Evolutionary conservation across 2,329 filamentous ascomycete genomes (phyloP), one percentile per base, ranked within the genome.

Genomic region (Chaetothyriales sp.): DNA sequence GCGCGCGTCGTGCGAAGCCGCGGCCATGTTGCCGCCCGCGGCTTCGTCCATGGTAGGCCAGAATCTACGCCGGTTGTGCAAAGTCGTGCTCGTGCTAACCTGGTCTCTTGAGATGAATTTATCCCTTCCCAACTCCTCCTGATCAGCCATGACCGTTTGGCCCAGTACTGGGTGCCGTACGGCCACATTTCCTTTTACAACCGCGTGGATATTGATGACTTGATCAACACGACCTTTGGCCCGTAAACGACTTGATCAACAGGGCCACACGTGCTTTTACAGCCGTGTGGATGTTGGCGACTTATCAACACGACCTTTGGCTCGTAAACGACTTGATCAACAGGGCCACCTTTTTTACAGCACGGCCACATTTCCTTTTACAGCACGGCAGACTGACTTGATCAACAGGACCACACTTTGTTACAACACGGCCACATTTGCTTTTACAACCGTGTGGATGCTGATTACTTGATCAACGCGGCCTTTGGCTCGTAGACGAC

Each of bases 81-180:
- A 44, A 37, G 22, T 46, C n/a, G 18, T 5, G 5, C 29, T 40
- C 18, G 4, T 51, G n/a, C 20, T 51, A 8, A 49, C 40, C 33
- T 13, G 9, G 2, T 49, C 56, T n/a, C 53, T 48, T 51, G 62
- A 90, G 86, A 89, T 61, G 76, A 77, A 53, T 95, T 81, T 60
- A 85, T 89, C 48, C 73, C 82, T 2, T 83, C 82, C 0, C 81
- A 89, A 58, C 74, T 95, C 19, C 81, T 95, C 47, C 74, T 95
- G 37, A 75, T 94, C 43, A 89, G 84, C 1, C 77, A 81, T n/a
- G 74, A 94, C 63, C 75, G 77, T 43, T 65, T 95, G 51, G 89
- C 88, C 2, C 86, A 90, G 64, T 84, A 88, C 64, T 95, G 89
- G 89, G 71, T 85, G 48, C 63, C 66, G n/a, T 67, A 71, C 62